Evolutionary conservation across 2,329 filamentous ascomycete species (phyloP), one percentile per base, ranked within the genome.

Genomic region (Neofusicoccum sp.): DNA sequence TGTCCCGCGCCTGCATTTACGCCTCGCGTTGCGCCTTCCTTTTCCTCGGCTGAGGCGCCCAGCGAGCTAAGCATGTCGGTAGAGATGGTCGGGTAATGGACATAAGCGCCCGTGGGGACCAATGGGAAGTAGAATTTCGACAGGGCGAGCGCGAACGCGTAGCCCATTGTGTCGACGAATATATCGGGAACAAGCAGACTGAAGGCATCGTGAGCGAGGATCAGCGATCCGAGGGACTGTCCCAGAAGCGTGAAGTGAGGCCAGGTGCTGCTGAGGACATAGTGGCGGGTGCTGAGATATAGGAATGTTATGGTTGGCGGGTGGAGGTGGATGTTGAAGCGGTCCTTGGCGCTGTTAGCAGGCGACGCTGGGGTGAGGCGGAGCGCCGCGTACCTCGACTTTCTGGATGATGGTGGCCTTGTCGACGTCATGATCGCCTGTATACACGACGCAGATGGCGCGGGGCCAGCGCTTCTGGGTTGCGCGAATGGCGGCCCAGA

Each of bases 91-190:
- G 95, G 95, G 74, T 98, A 99, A 79, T 99, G 95, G 1, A 98
- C 93, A 73, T 99, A 99, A 59, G 95, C 93, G 49, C 87, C 93
- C 0, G 93, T 97, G 0, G 94, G 91, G 1, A 97, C 85, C 39
- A 80, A 77, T 0, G 85, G 89, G 73, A 98, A 98, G 29, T 98
- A 82, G 66, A 90, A 84, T 73, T 93, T 95, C 76, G 84, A 90
- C 3, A 97, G 82, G 7, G 91, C 92, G 9, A 97, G 85, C 0
- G 91, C 86, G 74, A 98, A 99, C 31, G 94, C 93, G 72, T 97
- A 99, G 66, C 95, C 95, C 93, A 99, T 97, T 1, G 95, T 99
- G 73, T 99, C 95, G 70, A 99, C 84, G 74, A 98, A 97, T 59
- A 98, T 85, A 75, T 99, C 95, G 0, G 95, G 95, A 0, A 94